Percentiles rank a stretch among this genome's conserved stretches.
These are phyloP conservation scores for Metschnikowia henanensis DNA, from an alignment of 805 yeast genomes.

Conservation along the genomic window DNA sequence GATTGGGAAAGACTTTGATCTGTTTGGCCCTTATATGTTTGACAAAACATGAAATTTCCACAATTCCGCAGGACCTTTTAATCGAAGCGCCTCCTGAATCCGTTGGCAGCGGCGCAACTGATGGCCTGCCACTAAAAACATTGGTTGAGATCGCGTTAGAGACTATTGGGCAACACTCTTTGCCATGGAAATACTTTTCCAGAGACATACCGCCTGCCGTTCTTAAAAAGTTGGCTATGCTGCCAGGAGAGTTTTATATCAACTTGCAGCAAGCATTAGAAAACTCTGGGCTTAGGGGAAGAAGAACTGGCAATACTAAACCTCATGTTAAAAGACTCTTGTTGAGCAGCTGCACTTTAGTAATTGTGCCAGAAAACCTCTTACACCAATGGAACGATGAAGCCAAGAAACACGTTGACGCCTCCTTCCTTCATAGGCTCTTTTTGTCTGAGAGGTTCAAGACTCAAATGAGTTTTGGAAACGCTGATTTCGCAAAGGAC, in stretches of 20 bases:
- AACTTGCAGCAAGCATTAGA: constrained; percentile 20
- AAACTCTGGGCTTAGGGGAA: constrained; percentile 20
- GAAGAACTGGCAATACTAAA: constrained; percentile 3
- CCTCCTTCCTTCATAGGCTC: constrained; percentile 34
- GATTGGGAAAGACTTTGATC: constrained; percentile 62
- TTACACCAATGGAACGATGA: constrained; percentile 67
- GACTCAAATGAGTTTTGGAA: constrained; percentile 13
- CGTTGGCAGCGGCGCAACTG: too few relatives aligned
- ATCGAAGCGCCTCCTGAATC: constrained; percentile 14
- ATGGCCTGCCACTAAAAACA: constrained; percentile 9
- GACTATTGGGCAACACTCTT: constrained; percentile 44
- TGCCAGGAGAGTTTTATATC: constrained; percentile 49
- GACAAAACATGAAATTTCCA: constrained; percentile 52
- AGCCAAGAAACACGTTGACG: constrained; percentile 51
- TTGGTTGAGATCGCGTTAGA: constrained; percentile 43
- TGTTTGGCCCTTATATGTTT: constrained; percentile 56
- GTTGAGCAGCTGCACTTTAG: constrained; percentile 53
- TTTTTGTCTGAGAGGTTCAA: constrained; percentile 35
- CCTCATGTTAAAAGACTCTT: constrained; percentile 28
- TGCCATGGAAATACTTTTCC: constrained; percentile 56
- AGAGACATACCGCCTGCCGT: constrained; percentile 47
- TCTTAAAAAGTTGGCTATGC: constrained; percentile 27
- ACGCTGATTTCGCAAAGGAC: constrained; percentile 19
- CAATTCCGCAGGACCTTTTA: constrained; percentile 38
- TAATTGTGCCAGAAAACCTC: constrained; percentile 66